Evolutionary conservation across 2,329 filamentous ascomycete species (phyloP), one percentile per base, ranked within the genome.

Genomic region (Verticillium nonalfalfae): DNA sequence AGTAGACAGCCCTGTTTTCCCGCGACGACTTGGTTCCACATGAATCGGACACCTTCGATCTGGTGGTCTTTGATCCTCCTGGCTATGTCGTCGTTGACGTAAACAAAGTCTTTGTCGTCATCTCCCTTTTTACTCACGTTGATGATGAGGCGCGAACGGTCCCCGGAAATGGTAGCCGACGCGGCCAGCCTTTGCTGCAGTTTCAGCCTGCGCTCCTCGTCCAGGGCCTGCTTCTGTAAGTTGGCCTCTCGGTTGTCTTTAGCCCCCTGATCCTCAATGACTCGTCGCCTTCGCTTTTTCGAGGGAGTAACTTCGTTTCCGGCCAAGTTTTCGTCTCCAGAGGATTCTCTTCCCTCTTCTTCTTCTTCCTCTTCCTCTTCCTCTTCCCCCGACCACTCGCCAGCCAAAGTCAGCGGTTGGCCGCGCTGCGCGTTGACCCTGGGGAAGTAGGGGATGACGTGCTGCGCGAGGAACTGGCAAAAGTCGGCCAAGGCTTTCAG

Each of bases 11-110:
- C 93, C 72, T 93, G 87, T 1, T 78, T 71, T 60, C 87, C 82
- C 36, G 82, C 80, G 6, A 94, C 84, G 55, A 97, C 78, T 65
- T 94, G 89, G 66, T 92, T 87, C 92, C 93, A 97, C 79, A 97
- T 84, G 73, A 97, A 97, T 11, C 88, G 87, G 21, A 97, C 85
- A 1, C 93, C 93, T 1, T 85, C 80, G 56, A 96, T 79, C 70
- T 97, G 93, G 72, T 97, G 91, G 9, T 85, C 79, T 68, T 95
- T 94, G 64, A 96, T 90, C 6, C 77, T 78, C 7, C 68, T 69
- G 1, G 85, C 88, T 60, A 94, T 90, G 7, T 82, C 73, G 0
- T 81, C 73, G 66, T 90, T 81, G 58, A 96, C 75, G 64, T 85
- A 88, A 34, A 92, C 83, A 56, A 86, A 79, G 0, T 80, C 79